phyloP scores from a whole-genome alignment of 2,329 filamentous ascomycete species.

The Orbilia ellipsospora region DNA sequence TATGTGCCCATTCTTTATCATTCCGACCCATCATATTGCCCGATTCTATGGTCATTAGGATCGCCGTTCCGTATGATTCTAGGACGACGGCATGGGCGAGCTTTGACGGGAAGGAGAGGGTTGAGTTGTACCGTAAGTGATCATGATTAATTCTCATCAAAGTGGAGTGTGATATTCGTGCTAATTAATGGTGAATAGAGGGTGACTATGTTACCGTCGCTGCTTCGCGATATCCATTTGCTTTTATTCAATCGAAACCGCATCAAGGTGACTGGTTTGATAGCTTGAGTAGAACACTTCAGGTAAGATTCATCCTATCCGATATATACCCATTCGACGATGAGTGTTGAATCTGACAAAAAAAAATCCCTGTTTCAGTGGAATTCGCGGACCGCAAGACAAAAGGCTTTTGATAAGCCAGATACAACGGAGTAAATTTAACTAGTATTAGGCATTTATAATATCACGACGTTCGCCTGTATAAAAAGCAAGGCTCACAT shows the following conservation, averaged over 20 bases:
- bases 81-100: constrained; percentile 94
- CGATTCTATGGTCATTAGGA: constrained; percentile 90
- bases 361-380: constrained; percentile 27
- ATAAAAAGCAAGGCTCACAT: too few species aligned
- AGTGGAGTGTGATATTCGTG: too few species aligned
- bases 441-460: neutral
- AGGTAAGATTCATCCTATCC: constrained; percentile 15
- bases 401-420: constrained; percentile 40
- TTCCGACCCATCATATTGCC: constrained; percentile 97
- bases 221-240: constrained; percentile 82
- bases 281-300: constrained; percentile 58
- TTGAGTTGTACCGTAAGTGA: constrained; percentile 73
- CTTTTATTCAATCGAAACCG: constrained; percentile 69
- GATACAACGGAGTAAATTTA: neutral
- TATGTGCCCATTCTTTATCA: constrained; percentile 92
- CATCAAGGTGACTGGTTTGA: constrained; percentile 60
- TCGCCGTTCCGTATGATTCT: constrained; percentile 94
- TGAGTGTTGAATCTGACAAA: neutral
- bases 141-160: constrained; percentile 1
- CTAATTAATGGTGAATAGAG: constrained; percentile 21
- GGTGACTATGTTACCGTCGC: constrained; percentile 88
- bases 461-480: neutral
- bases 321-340: neutral
- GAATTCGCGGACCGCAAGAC: constrained; percentile 49
- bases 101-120: constrained; percentile 90